Evolutionary conservation across 75 land plant species (phyloP), one percentile per base, ranked within the genome.

Genomic region (Ceratopteris richardii): DNA sequence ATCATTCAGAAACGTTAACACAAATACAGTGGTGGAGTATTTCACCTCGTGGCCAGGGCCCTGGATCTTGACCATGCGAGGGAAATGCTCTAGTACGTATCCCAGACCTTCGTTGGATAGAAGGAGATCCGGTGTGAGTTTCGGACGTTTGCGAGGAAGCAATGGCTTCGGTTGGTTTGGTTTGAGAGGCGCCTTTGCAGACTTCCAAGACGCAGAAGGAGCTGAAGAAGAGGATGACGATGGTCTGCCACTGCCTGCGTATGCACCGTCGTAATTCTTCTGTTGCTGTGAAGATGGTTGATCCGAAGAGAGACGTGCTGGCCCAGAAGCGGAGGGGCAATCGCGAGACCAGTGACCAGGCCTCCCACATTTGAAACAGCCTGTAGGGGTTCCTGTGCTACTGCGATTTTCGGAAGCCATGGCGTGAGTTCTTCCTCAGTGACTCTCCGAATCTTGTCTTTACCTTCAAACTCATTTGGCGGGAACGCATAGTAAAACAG

Each of bases 11-110:
- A n/a, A n/a, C n/a, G n/a, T n/a, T n/a, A n/a, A n/a, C n/a, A n/a
- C n/a, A n/a, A n/a, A n/a, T n/a, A n/a, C n/a, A n/a, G n/a, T n/a
- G n/a, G n/a, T n/a, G n/a, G n/a, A n/a, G n/a, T n/a, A n/a, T n/a
- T n/a, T n/a, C n/a, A 90, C 95, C 90, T 93, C 98, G 22, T 83
- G 87, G 1, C 98, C 98, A 0, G 78, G 90, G 25, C 98, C 98
- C 26, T 63, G 70, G 61, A 66, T 76, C 66, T 73, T 81, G 57
- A 93, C 73, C 51, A 66, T 61, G 48, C 71, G 70, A 13, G 98
- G 98, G n/a, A 93, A 75, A 46, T 93, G 75, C 64, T 87, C 86
- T 13, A 93, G 84, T 44, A 93, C 77, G 51, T 82, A 89, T 26
- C 98, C 98, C 1, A 93, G 72, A 26, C 98, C 98, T 26, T 80